Conservation (phyloP, 495 filamentous ascomycete genomes). For the Penicillium longicatenatum region DNA sequence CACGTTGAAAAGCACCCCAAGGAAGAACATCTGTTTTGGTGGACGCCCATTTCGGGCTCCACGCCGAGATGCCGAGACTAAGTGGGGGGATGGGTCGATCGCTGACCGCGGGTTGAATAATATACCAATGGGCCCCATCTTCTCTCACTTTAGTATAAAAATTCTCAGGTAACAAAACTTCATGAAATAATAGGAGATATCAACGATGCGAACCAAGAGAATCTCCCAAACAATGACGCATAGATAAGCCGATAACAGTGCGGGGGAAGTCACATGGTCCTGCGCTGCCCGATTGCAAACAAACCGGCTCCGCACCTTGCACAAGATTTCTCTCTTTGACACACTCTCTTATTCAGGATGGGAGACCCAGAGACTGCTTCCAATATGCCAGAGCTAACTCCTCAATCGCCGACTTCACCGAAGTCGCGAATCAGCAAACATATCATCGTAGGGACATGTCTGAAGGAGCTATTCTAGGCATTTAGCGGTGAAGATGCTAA, state of each 20-base stretch:
- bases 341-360: conserved; percentile 15
- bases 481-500: background rate
- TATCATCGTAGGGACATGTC: conserved; percentile 38
- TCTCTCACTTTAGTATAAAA: background rate
- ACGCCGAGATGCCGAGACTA: background rate
- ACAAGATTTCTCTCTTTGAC: conserved; percentile 8
- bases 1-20: too few relatives aligned
- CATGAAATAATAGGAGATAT: background rate
- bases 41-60: too few relatives aligned
- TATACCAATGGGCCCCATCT: background rate
- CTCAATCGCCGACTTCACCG: conserved; percentile 27
- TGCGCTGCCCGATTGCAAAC: background rate
- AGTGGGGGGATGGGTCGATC: conserved; percentile 2
- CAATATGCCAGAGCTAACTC: conserved; percentile 25
- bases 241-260: conserved; percentile 33
- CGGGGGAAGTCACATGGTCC: conserved; percentile 27
- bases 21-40: too few relatives aligned
- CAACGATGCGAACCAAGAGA: background rate
- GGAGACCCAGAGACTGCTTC: conserved; percentile 23
- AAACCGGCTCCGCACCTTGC: conserved; percentile 7
- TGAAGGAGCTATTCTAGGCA: background rate
- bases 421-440: conserved; percentile 43
- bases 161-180: too few relatives aligned
- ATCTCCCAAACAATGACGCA: conserved; percentile 3
- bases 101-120: background rate